These are phyloP conservation scores for Hypocreales sp. DNA, from an alignment of 2,329 filamentous ascomycete species.

Conservation along the genomic window DNA sequence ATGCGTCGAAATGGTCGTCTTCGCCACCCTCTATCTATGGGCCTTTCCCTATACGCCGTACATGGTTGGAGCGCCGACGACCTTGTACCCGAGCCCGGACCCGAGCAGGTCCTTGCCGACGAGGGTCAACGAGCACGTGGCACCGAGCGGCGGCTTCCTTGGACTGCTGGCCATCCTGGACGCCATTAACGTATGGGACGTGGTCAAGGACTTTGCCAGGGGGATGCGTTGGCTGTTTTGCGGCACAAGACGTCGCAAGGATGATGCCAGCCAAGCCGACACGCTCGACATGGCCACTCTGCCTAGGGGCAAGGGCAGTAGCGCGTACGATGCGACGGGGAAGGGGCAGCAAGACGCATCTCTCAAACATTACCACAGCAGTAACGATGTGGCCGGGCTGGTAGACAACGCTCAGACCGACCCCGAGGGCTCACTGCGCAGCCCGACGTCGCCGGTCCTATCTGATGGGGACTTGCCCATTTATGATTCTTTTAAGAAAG, in stretches of 20 bases:
- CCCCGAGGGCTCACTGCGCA: too few relatives aligned
- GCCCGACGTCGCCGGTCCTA: too few relatives aligned
- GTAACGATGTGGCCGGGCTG: too few relatives aligned
- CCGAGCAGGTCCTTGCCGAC: constrained; percentile 21
- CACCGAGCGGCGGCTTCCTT: constrained; percentile 47
- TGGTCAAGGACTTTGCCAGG: constrained; percentile 64
- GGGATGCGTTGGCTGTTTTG: constrained; percentile 70
- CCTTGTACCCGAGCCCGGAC: constrained; percentile 30
- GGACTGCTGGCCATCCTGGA: constrained; percentile 52
- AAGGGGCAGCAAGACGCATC: too few relatives aligned
- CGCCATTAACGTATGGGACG: constrained; percentile 68
- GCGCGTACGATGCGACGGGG: too few relatives aligned
- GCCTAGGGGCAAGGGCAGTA: constrained; percentile 14
- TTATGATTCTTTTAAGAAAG: too few relatives aligned
- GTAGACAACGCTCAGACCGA: too few relatives aligned
- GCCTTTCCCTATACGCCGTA: constrained; percentile 71
- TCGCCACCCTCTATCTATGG: constrained; percentile 63
- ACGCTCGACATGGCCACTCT: constrained; percentile 22
- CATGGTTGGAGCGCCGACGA: constrained; percentile 23
- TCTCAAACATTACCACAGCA: too few relatives aligned
- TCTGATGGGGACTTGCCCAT: too few relatives aligned
- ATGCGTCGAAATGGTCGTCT: constrained; percentile 74
- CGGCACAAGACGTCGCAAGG: constrained; percentile 45
- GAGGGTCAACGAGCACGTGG: constrained; percentile 25
- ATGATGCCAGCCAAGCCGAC: constrained; percentile 28